Base-by-base conservation (phyloP, 2,329 filamentous ascomycete species). In the Fusarium metavorans region DNA sequence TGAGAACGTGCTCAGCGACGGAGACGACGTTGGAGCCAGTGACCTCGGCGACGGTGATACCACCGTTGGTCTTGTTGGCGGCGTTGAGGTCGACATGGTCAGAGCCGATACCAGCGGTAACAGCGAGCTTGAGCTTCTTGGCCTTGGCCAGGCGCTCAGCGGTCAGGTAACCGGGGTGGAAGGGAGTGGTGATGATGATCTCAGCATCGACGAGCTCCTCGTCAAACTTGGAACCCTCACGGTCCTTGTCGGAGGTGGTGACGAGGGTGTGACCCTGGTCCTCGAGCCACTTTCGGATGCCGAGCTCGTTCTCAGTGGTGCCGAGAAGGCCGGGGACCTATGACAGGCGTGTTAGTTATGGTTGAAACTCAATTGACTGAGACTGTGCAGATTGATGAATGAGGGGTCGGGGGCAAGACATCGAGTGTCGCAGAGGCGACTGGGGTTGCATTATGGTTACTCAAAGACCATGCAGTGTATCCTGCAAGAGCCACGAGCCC, bases 21-120 rank as follows among this genome's bases (percentile, higher is more conserved):
- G 97, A 98, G 80, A 98, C 95, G 80, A 99, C 97, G 85, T 99
- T 99, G 87, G 94, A 97, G 82, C 97, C 97, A 11, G 97, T 99
- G 76, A 99, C 97, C 86, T 99, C 97, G 75, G 95, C 95, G 73
- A 99, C 97, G 79, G 95, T 99, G 87, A 98, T 88, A 83, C 97
- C 97, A 81, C 96, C 96, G 84, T 99, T 99, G 87, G 95, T 98
- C 88, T 93, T 95, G 93, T 98, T 98, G 84, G 97, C 97, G 52
- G 94, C 95, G 84, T 98, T 92, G 75, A 98, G 91, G 87, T 99
- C 97, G 83, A 99, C 94, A 86, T 99, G 97, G 88, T 99, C 97
- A 62, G 96, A 98, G 78, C 97, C 97, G 82, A 99, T 98, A 88
- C 97, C 97, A 80, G 97, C 97, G 61, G 97, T 99, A 85, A 99